Conservation (phyloP, 352 stramenopile genomes). For the Saprolegnia diclina region DNA sequence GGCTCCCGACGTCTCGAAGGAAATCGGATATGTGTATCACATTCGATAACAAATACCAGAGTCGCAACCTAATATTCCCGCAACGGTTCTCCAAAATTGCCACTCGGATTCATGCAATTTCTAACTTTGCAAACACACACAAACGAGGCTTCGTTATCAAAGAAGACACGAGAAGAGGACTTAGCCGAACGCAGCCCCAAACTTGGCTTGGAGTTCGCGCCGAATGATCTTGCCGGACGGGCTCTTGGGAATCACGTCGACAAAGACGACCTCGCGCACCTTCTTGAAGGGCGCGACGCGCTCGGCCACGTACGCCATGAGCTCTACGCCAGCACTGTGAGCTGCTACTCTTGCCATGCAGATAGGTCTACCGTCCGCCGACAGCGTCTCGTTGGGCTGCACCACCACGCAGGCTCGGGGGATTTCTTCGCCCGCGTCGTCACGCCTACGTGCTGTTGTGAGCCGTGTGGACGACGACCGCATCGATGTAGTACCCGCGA, state of each 20-base stretch:
- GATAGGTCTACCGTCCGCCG: conserved; percentile 32
- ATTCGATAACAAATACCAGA: too few species aligned
- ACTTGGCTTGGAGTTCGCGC: conserved; percentile 49
- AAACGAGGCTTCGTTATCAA: too few species aligned
- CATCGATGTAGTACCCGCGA: conserved; percentile 29
- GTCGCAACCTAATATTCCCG: too few species aligned
- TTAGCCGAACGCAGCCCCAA: neutral
- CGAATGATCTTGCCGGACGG: conserved; percentile 87
- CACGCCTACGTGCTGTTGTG: conserved; percentile 5
- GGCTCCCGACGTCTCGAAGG: too few species aligned
- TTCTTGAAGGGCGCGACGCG: conserved; percentile 85
- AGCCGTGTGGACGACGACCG: too few species aligned
- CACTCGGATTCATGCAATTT: too few species aligned
- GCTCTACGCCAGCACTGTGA: too few species aligned
- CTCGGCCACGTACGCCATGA: conserved; percentile 67
- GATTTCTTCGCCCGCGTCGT: conserved; percentile 79
- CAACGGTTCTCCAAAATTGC: too few species aligned
- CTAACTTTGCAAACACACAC: too few species aligned
- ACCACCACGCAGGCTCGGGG: conserved; percentile 88
- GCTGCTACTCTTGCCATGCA: too few species aligned
- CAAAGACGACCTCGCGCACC: conserved; percentile 81
- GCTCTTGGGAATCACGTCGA: conserved; percentile 82
- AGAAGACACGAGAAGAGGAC: too few species aligned
- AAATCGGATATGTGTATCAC: too few species aligned
- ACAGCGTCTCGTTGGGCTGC: conserved; percentile 34